phyloP scores from a whole-genome alignment of 352 stramenopile genomes.

The Phytophthora meadii region DNA sequence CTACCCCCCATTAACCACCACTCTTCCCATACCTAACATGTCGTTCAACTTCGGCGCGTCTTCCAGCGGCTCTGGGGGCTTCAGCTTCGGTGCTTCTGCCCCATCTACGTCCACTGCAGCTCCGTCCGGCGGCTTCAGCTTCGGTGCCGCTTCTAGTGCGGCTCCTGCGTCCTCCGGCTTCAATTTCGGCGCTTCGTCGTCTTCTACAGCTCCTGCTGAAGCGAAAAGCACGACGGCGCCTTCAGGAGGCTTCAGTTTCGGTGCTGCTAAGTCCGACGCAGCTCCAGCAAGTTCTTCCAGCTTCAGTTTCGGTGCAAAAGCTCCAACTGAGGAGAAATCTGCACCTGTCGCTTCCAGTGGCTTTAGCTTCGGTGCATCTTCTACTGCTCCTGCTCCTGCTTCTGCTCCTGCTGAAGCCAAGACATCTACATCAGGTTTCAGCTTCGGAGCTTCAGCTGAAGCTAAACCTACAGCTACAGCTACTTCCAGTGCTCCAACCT shows the following conservation, averaged over 20 bases:
- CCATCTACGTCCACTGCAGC: slow-evolving; percentile 16
- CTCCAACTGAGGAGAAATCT: slow-evolving; percentile 21
- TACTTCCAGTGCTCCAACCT: slow-evolving; percentile 11
- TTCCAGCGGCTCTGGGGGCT: slow-evolving; percentile 29
- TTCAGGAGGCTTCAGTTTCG: slow-evolving; percentile 31
- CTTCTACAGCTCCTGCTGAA: slow-evolving; percentile 14
- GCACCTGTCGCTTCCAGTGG: slow-evolving; percentile 6
- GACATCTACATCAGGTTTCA: slow-evolving; percentile 18
- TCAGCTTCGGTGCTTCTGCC: slow-evolving; percentile 26
- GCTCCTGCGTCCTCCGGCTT: slow-evolving; percentile 28
- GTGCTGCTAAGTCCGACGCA: slow-evolving; percentile 5
- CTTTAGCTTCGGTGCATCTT: slow-evolving; percentile 29
- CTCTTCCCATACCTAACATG: slow-evolving; percentile 23
- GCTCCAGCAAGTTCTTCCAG: background rate
- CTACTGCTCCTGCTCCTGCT: background rate
- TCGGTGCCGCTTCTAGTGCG: slow-evolving; percentile 16
- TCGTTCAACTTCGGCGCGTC: slow-evolving; percentile 48
- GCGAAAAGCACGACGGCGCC: slow-evolving; percentile 15
- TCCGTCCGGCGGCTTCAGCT: slow-evolving; percentile 36
- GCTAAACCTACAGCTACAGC: slow-evolving; percentile 20
- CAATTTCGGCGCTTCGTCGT: slow-evolving; percentile 28
- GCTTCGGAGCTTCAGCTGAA: slow-evolving; percentile 25
- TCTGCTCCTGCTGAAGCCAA: slow-evolving; percentile 19
- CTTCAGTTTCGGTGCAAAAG: slow-evolving; percentile 27
- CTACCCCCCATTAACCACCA: slow-evolving; percentile 3